Conservation (phyloP, 164 flowering plant genomes). For the Paratinospora sagittata region DNA sequence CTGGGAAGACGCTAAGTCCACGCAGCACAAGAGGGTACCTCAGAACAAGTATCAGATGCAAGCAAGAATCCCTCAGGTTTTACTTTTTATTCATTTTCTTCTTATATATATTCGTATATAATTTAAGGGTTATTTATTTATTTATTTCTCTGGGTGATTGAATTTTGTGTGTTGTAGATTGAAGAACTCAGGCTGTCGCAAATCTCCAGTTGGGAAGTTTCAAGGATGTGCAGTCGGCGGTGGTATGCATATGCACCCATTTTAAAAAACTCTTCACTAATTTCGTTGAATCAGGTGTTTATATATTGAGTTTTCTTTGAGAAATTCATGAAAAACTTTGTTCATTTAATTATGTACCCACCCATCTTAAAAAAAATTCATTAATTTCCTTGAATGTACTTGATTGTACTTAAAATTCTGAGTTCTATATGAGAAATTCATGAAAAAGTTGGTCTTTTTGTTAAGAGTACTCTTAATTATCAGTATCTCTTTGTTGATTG, state of each 20-base stretch:
- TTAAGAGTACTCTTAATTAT: background rate
- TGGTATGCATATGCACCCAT: conserved; percentile 8
- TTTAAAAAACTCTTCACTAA: background rate
- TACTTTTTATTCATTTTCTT: background rate
- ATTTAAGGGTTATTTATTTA: background rate
- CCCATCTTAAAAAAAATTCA: too few species aligned
- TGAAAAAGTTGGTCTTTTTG: background rate
- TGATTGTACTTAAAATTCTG: too few species aligned
- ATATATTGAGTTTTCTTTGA: background rate
- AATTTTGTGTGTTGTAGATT: conserved; percentile 29
- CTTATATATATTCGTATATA: background rate
- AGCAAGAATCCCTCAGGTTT: conserved; percentile 79
- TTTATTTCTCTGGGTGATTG: background rate
- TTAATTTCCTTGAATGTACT: too few species aligned
- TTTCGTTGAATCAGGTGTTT: too few species aligned
- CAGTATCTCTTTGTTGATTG: background rate
- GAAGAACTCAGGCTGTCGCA: conserved; percentile 31
- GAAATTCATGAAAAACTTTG: background rate
- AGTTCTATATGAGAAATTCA: background rate
- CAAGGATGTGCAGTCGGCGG: conserved; percentile 19
- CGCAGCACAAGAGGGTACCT: conserved; percentile 69
- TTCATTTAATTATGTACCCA: background rate
- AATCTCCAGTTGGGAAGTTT: conserved; percentile 39
- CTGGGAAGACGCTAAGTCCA: conserved; percentile 69
- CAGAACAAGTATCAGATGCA: conserved; percentile 76